Evolutionary conservation across 192 early-diverging fungal genomes (phyloP), one percentile per base, ranked within the genome.

Genomic region (Rhizoclosmatium sp.): DNA sequence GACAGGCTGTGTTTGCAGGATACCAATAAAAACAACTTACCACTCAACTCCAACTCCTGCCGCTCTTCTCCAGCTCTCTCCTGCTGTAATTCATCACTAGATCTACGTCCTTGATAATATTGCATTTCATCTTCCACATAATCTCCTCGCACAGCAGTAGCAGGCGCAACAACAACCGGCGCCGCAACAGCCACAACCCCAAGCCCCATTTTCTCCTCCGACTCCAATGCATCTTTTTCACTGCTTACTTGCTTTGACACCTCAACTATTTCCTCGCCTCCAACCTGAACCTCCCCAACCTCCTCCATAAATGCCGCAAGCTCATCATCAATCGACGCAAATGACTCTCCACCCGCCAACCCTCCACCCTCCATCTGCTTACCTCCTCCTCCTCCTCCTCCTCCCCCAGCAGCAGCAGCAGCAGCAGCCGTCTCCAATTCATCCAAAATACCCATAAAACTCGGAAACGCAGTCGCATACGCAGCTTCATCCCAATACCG

Each of bases 401-500:
- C 40, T 56, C 47, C 23, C 64, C 42, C 59, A 2, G 4, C 66
- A 14, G 41, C 41, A 46, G 39, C 77, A 45, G 65, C 69, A 45
- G 76, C 70, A 9, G 76, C 61, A 21, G 83, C 78, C 19, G 76
- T 71, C 1, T 59, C 23, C 60, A n/a, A 16, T 23, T 41, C 69
- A 45, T 76, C 65, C 2, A 54, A 21, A 21, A 14, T 31, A 12
- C 39, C 59, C 64, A 69, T 42, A 42, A 72, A 31, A 40, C 45
- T 67, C 48, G 80, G 80, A 47, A 83, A 87, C 5, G 78, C 84
- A n/a, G 80, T 85, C 7, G 85, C 80, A 64, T 89, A 93, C 14
- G 92, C 87, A 39, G 85, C 81, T 47, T 89, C 83, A 79, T 93
- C 92, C 86, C 92, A 89, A 71, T 93, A 93, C 39, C 84, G 79